Base-by-base conservation (phyloP, 371 early-diverging fungal genomes). In the Mortierella sp. region DNA sequence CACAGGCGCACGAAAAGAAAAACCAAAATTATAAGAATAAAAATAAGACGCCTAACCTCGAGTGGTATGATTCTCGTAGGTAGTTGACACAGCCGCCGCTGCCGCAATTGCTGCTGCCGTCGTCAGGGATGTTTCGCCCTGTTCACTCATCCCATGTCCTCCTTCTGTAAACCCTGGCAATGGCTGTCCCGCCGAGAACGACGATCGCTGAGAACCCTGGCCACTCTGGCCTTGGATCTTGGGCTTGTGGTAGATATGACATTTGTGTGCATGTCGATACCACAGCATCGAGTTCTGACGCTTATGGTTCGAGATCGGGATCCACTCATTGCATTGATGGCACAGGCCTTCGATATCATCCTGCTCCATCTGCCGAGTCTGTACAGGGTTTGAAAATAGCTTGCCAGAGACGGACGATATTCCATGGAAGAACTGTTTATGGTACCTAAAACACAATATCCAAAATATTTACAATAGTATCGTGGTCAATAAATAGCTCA, bases 221-320 rank as follows among this genome's bases (percentile, higher is more conserved):
- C 71, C 70, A 41, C 52, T 60, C 32, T 72, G 72, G 34, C 71
- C 70, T 37, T 73, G 65, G 17, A 72, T 80, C 58, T 93, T 92
- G 24, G 93, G 93, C 80, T 92, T 94, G 72, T 92, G 85, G 64
- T 95, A 93, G 39, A 92, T 88, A 71, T 95, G 96, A 78, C 96
- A 96, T 86, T 94, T 94, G 82, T 94, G 92, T 21, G 96, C 96
- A 78, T 96, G 96, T 7, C 95, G 81, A 78, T 89, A 96, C 96
- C 96, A 96, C 26, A 94, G 80, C 39, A 92, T 90, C 56, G 89
- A 91, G 76, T 92, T 90, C 55, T 90, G 84, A 59, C 92, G 86
- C 79, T 94, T 95, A 23, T 87, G 81, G 53, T 88, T 90, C 61
- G 90, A 87, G 37, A 96, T 86, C 6, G 92, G 87, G 30, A 95